phyloP scores from a whole-genome alignment of 805 yeast species.

The Ogataea pignaliae region DNA sequence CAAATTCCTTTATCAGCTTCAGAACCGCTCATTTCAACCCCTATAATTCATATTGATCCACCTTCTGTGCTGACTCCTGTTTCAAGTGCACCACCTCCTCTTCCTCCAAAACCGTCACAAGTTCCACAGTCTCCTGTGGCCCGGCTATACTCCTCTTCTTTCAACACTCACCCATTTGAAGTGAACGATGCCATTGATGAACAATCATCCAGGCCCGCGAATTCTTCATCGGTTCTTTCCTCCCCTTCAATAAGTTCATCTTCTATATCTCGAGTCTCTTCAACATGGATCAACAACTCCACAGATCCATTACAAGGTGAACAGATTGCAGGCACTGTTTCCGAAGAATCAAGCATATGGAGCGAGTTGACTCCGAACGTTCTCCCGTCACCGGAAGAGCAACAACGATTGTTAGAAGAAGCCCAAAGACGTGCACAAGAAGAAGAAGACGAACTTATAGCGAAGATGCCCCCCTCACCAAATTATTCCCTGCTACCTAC shows the following conservation, averaged over 20 bases:
- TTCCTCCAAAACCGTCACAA: conserved; percentile 13
- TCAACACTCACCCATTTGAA: too few relatives aligned
- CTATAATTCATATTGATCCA: conserved; percentile 9
- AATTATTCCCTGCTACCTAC: conserved; percentile 23
- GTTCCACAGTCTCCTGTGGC: background rate
- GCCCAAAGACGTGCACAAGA: conserved; percentile 4
- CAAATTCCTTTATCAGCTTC: conserved; percentile 1
- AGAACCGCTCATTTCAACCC: conserved; percentile 1
- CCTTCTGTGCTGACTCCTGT: conserved; percentile 2
- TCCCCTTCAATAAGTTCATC: background rate
- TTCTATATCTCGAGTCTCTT: background rate
- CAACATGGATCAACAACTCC: background rate
- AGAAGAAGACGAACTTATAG: conserved; percentile 19
- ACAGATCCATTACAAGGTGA: background rate
- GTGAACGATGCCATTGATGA: too few relatives aligned
- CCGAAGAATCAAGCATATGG: background rate
- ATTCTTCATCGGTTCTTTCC: background rate
- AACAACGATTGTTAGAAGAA: background rate
- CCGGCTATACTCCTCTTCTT: background rate
- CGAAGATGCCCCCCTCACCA: conserved; percentile 29
- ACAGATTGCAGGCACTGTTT: background rate
- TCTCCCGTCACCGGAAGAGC: conserved; percentile 3
- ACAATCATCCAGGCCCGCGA: background rate
- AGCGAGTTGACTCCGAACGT: background rate
- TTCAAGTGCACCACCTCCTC: conserved; percentile 13